Base-by-base conservation (phyloP, 2,329 filamentous ascomycete species). In the Exutisphaerella laricina region DNA sequence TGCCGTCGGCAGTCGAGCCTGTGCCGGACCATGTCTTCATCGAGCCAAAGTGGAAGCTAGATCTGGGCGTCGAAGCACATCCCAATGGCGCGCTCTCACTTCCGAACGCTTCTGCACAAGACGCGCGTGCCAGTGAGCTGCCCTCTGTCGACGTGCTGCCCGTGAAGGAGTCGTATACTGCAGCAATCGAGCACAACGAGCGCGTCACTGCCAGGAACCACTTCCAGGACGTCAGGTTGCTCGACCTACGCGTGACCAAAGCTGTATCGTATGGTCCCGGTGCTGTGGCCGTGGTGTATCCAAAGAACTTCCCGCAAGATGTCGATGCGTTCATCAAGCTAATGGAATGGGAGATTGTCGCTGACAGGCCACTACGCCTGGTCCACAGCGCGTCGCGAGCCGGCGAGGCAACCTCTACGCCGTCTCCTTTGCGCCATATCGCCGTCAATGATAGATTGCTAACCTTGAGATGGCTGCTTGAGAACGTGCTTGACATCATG, bases 191-290 rank as follows among this genome's bases (percentile, higher is more conserved):
- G 1, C 62, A 66, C n/a, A 95, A 94, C 58, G 64, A 70, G 13
- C 78, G 89, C 12, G 64, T 94, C 4, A 98, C 92, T 0, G 81
- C 89, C 0, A 36, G 63, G 1, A 70, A 71, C 1, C 92, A 98
- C 66, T 96, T 88, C 82, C 92, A 98, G 69, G 92, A 98, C 67
- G 90, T 97, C 32, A 84, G 92, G 0, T 78, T 85, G 39, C 66
- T 96, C n/a, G 74, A 71, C 1, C 71, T 97, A 10, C 71, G 61
- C 8, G 65, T 71, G 9, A 55, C 66, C 3, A 60, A 58, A 33
- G 52, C 58, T 2, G 63, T 67, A 61, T 69, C 63, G 33, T 84
- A 82, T 57, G 61, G 59, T 0, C 88, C 92, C 0, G 89, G 90
- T 4, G 86, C 94, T 55, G 83, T 86, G 17, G 69, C 94, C 5